Evolutionary conservation across 1,284 basidiomycete species (phyloP), one percentile per base, ranked within the genome.

Genomic region (Cryptococcus deneoformans): DNA sequence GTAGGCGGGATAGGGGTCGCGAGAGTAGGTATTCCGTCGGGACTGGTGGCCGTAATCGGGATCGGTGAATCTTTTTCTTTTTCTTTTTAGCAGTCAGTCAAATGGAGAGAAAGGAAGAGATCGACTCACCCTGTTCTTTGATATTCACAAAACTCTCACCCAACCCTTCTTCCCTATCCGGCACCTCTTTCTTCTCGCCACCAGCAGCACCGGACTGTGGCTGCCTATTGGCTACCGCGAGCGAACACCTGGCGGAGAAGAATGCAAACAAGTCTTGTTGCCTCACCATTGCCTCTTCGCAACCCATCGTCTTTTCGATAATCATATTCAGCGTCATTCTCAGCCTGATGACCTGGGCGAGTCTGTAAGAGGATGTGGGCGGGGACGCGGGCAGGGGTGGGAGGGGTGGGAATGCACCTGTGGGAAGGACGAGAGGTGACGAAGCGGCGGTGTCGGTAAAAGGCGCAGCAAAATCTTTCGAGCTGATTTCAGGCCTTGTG

Each of bases 191-290:
- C 35, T 20, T 20, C 20, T 20, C 20, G 9, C n/a, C 43, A 7
- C 43, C 43, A 44, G 39, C 39, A 42, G 43, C 43, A 44, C 43
- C 43, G 20, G 20, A 20, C 20, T 20, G 20, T 20, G 20, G 20
- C 20, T 20, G 20, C 20, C 20, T 20, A 20, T 20, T 20, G 20
- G 20, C 20, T 20, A 20, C 20, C 43, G 24, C 14, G n/a, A 44
- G 24, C 8, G 72, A 67, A 24, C 66, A 67, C 46, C 71, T 52
- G 14, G 62, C 73, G 6, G 80, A 78, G 65, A 83, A 89, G 87
- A 90, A 97, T 5, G 84, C 80, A 75, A 97, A 96, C 2, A 94
- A 82, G 46, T 92, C 89, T 37, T 92, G 82, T 84, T 94, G 93
- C 60, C 85, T 87, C 29, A 82, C 80, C 56, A 90, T 87, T 0